A percentile compares a stretch with the other conserved stretches of the same genome.
These are phyloP conservation scores for Neurospora sp. DNA, from an alignment of 495 filamentous ascomycete genomes.

Conservation along the genomic window DNA sequence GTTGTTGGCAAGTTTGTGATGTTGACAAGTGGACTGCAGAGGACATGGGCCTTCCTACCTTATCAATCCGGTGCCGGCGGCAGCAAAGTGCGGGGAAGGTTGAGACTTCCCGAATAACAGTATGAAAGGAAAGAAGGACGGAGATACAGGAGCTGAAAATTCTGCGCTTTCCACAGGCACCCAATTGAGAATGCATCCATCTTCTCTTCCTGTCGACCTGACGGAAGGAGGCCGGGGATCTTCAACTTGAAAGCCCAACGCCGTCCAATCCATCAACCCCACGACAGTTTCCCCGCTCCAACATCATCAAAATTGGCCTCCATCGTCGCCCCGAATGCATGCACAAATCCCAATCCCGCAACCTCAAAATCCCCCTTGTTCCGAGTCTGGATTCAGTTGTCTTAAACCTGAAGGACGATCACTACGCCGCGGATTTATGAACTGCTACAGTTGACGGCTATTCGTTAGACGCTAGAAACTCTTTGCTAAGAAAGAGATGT, in stretches of 20 bases:
- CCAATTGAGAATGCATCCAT: neutral
- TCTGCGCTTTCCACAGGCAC: neutral
- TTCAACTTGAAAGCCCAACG: neutral
- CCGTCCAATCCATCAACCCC: neutral
- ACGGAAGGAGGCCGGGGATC: neutral
- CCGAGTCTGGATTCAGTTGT: neutral
- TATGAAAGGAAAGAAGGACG: neutral
- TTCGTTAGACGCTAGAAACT: neutral
- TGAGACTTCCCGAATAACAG: too few relatives aligned
- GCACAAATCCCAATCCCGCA: neutral
- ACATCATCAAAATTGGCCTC: neutral
- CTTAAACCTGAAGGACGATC: too few relatives aligned
- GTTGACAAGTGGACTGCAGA: neutral
- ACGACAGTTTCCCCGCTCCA: neutral
- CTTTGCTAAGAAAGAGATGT: neutral
- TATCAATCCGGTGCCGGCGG: neutral
- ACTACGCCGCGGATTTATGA: too few relatives aligned
- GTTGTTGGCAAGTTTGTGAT: too few relatives aligned
- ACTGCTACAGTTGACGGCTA: neutral
- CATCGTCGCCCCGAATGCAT: neutral
- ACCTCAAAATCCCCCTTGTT: neutral
- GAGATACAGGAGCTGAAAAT: neutral
- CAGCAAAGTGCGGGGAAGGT: neutral
- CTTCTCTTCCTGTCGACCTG: neutral
- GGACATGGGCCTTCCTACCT: neutral